Conservation (phyloP, 139 green algal genomes). For the Coccomyxa sp. region DNA sequence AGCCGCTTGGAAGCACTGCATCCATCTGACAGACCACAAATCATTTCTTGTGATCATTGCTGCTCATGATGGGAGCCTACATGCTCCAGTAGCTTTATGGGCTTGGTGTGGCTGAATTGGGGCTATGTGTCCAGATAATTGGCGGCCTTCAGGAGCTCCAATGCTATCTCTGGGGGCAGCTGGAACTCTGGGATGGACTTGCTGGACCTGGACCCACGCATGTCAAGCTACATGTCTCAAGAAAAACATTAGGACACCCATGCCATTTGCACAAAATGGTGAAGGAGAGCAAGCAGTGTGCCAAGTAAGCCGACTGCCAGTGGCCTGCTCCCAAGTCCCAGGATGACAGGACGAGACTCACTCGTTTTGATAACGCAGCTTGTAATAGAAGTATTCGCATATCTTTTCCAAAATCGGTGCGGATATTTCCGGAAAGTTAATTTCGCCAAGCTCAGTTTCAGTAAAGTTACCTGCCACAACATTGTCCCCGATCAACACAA, state of each 20-base stretch:
- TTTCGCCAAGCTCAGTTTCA: slow-evolving; percentile 82
- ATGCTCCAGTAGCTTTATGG: too few species aligned
- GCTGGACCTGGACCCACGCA: slow-evolving; percentile 42
- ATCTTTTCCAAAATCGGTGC: slow-evolving; percentile 90
- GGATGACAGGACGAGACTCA: not conserved
- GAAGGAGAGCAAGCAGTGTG: not conserved
- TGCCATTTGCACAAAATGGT: not conserved
- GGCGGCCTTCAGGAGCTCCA: slow-evolving; percentile 94
- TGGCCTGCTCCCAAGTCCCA: not conserved
- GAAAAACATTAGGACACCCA: not conserved
- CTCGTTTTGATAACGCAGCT: slow-evolving; percentile 85
- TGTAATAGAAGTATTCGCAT: slow-evolving; percentile 99
- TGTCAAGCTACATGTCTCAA: too few species aligned
- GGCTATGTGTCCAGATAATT: slow-evolving; percentile 92
- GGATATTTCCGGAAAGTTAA: slow-evolving; percentile 90
- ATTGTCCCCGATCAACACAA: not conserved
- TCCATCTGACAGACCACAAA: too few species aligned
- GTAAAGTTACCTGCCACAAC: slow-evolving; percentile 78
- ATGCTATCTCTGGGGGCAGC: slow-evolving; percentile 81
- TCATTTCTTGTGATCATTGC: too few species aligned
- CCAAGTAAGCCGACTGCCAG: not conserved
- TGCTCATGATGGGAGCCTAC: too few species aligned
- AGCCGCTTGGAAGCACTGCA: too few species aligned
- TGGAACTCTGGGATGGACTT: slow-evolving; percentile 93
- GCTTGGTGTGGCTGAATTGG: too few species aligned